phyloP scores from a whole-genome alignment of 2,329 filamentous ascomycete genomes.

The Colletotrichum navitas region DNA sequence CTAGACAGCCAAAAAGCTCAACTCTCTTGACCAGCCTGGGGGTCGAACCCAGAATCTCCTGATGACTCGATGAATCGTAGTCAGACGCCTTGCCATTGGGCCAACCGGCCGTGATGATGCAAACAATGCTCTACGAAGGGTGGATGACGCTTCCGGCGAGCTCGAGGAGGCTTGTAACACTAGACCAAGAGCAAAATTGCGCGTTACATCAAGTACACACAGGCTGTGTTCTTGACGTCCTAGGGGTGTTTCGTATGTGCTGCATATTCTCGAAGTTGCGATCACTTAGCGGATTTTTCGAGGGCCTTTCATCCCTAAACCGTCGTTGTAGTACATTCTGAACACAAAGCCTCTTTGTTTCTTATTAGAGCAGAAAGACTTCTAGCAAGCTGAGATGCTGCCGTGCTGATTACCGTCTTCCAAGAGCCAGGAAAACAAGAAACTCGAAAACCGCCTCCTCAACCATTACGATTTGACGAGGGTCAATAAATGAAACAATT shows the following conservation, averaged over 20 bases:
- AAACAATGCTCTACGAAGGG: conserved; percentile 1
- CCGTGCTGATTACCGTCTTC: neutral
- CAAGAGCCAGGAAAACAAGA: neutral
- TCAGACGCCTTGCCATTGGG: conserved; percentile 59
- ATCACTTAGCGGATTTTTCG: neutral
- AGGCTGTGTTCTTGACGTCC: neutral
- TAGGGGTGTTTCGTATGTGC: neutral
- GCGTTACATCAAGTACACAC: neutral
- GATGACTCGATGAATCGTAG: conserved; percentile 48
- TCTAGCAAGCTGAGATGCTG: neutral
- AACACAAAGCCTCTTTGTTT: neutral
- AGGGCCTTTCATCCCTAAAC: neutral
- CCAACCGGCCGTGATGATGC: conserved; percentile 44
- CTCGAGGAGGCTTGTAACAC: neutral
- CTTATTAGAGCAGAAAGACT: neutral
- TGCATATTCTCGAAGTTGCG: neutral
- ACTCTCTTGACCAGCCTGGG: conserved; percentile 35
- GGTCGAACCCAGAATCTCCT: conserved; percentile 42
- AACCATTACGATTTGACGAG: neutral
- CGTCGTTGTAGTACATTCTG: neutral
- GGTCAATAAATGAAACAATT: neutral
- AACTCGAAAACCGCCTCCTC: neutral
- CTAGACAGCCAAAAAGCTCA: neutral
- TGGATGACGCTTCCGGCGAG: fast-evolving
- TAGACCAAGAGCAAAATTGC: neutral